These are phyloP conservation scores for Antitrichia curtipendula DNA, from an alignment of 225 moss, liverwort and hornwort species.

Conservation along the genomic window DNA sequence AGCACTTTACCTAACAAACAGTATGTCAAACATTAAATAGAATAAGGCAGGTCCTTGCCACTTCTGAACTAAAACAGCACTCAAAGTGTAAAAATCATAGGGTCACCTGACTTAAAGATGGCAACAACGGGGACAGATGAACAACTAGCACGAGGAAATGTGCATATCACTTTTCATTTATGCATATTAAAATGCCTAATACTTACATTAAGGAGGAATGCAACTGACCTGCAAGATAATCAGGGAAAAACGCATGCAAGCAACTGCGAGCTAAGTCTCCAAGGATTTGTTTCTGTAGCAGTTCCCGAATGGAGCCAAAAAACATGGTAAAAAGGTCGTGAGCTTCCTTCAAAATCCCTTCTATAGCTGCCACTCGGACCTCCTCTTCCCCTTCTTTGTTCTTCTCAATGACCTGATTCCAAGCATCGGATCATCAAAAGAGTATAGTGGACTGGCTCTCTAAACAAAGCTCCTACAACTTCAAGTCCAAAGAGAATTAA, in stretches of 20 bases:
- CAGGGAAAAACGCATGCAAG: conserved; percentile 70
- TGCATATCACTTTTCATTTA: not conserved
- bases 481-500: not conserved
- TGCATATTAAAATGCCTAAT: not conserved
- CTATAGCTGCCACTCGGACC: conserved; percentile 43
- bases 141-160: not conserved
- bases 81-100: not conserved
- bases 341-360: conserved; percentile 50
- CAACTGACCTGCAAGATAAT: conserved; percentile 58
- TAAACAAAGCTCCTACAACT: not conserved
- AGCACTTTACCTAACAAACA: not conserved
- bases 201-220: not conserved
- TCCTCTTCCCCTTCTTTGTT: conserved; percentile 53
- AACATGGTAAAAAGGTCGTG: conserved; percentile 57
- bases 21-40: not conserved
- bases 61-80: not conserved
- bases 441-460: not conserved
- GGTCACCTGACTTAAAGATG: not conserved
- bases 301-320: conserved; percentile 59
- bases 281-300: conserved; percentile 46
- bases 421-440: not conserved
- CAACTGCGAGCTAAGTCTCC: conserved; percentile 73
- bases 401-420: conserved; percentile 64
- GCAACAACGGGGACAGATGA: not conserved
- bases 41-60: not conserved